Percentiles rank a stretch among this genome's conserved stretches.
These are phyloP conservation scores for Babesia bovis DNA, from an alignment of 169 alveolate species.

Conservation along the genomic window DNA sequence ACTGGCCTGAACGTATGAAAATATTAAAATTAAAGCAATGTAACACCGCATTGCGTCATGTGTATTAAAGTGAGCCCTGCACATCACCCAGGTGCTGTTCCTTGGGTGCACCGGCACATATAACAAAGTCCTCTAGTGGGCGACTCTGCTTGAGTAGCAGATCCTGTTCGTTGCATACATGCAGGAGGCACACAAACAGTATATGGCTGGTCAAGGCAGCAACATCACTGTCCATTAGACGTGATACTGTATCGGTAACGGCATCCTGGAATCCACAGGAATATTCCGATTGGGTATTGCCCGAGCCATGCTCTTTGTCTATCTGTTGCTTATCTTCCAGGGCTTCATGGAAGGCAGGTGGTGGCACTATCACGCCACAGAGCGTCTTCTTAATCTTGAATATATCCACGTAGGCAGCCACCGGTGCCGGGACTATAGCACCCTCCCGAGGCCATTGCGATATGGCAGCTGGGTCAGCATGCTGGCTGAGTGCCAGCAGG, in stretches of 20 bases:
- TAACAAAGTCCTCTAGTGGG: constrained; percentile 31
- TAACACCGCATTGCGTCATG: background rate
- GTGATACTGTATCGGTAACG: constrained; percentile 26
- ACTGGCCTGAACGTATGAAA: background rate
- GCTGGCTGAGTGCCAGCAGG: background rate
- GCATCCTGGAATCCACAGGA: constrained; percentile 39
- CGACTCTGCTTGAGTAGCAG: constrained; percentile 23
- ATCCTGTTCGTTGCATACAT: constrained; percentile 67
- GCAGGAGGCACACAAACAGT: constrained; percentile 65
- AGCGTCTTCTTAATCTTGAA: constrained; percentile 54
- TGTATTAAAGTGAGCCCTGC: background rate
- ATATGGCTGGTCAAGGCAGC: constrained; percentile 49
- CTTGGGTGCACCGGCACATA: constrained; percentile 37
- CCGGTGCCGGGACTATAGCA: constrained; percentile 23
- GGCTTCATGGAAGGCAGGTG: constrained; percentile 54
- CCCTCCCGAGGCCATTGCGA: background rate
- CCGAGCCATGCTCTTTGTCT: background rate
- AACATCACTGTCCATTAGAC: constrained; percentile 12
- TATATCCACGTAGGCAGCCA: constrained; percentile 40
- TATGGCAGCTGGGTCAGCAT: background rate
- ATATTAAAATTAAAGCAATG: background rate
- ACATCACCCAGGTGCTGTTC: constrained; percentile 29
- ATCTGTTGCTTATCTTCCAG: constrained; percentile 6
- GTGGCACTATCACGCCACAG: constrained; percentile 47
- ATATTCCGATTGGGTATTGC: background rate